These are phyloP conservation scores for Aspergillus pseudoviridinutans DNA, from an alignment of 2,329 filamentous ascomycete genomes.

Conservation along the genomic window DNA sequence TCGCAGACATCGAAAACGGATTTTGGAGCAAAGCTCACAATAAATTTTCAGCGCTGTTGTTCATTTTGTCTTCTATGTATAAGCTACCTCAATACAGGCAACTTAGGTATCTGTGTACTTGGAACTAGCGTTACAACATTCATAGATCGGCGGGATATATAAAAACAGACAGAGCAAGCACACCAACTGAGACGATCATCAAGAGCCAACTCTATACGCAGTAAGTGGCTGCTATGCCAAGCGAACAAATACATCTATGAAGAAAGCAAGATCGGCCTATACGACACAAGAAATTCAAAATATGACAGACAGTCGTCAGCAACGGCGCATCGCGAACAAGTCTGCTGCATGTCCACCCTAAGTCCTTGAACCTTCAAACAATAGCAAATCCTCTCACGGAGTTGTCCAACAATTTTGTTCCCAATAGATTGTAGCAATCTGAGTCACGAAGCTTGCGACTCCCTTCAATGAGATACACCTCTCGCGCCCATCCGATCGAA, in stretches of 20 bases:
- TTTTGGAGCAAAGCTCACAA: too few species aligned
- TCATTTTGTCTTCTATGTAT: background rate
- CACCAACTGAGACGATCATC: background rate
- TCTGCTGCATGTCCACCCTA: background rate
- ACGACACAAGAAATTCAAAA: background rate
- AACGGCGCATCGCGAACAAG: background rate
- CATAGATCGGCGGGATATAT: background rate
- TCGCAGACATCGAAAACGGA: too few species aligned
- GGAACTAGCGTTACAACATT: background rate
- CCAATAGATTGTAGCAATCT: background rate
- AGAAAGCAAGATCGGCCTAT: background rate
- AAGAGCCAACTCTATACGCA: background rate
- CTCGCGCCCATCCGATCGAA: slow-evolving; percentile 43
- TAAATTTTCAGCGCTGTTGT: too few species aligned
- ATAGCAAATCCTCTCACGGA: background rate
- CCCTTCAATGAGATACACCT: slow-evolving; percentile 24
- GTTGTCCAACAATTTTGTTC: background rate
- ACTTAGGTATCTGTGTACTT: background rate
- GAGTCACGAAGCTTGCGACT: background rate
- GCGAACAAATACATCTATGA: background rate
- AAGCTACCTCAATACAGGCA: background rate
- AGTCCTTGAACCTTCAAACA: background rate
- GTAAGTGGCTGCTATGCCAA: background rate
- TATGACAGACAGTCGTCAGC: background rate
- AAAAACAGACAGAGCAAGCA: background rate